Base-by-base conservation (phyloP, 2,329 filamentous ascomycete species). In the Microdochium paspali region DNA sequence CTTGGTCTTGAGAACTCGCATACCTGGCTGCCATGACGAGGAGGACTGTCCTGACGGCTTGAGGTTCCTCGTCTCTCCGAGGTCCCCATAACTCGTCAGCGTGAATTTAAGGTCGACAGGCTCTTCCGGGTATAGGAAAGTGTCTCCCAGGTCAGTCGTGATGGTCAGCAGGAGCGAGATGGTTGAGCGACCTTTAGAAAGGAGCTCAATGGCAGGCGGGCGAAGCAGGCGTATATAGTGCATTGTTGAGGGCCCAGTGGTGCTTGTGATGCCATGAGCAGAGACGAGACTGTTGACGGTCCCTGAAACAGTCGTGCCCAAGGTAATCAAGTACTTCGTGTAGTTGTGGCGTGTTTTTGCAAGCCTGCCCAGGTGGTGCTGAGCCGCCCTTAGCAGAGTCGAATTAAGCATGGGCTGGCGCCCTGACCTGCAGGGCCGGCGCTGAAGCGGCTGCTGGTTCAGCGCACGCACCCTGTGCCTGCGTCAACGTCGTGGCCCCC, bases 141-240 rank as follows among this genome's bases (percentile, higher is more conserved):
- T 66, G 54, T 81, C 77, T 26, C 77, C 74, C 1, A 80, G 66
- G 50, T 81, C 77, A 12, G 76, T 80, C 10, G 74, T 78, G 53
- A 81, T 71, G 50, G 75, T 72, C 50, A 81, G 62, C 1, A 77
- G 64, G 3, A 80, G 56, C 18, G 54, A 63, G 53, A 49, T 53
- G 53, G 43, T 53, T 49, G 49, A 55, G 31, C 47, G 50, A 12
- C 52, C 49, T 21, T 46, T 55, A 45, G 44, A 51, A 40, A 39
- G 45, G n/a, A 49, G 46, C 23, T 54, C 57, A 42, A 74, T 57
- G 53, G 65, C 66, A 2, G 71, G 72, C 2, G 71, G 66, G 13
- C 76, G 67, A 26, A 80, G 62, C 4, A 79, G 68, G 32, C 76
- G 71, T 49, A 80, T 70, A 64, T 80, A 81, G 53, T 80, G 76